These are phyloP conservation scores for Nyctanthes arbortristis DNA, from an alignment of 257 asterid genomes.

Conservation along the genomic window DNA sequence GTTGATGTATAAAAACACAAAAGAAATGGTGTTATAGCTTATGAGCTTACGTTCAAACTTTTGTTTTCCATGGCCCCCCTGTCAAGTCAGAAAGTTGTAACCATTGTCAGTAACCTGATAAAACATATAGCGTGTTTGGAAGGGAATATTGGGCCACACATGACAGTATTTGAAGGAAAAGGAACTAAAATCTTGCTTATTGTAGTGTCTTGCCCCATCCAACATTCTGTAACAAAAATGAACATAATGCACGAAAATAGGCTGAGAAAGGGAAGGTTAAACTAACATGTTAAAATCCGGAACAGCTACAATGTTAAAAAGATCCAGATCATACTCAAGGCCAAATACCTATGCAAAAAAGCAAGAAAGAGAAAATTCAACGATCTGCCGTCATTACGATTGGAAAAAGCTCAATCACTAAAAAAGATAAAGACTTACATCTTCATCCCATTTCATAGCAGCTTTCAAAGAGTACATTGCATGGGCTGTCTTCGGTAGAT, in stretches of 20 bases:
- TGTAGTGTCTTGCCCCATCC: neutral
- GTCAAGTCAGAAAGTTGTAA: conserved; percentile 29
- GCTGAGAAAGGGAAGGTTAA: conserved; percentile 18
- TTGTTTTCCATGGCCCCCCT: conserved; percentile 99
- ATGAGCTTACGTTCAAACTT: conserved; percentile 78
- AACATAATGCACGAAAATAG: conserved; percentile 18
- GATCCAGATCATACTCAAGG: conserved; percentile 95
- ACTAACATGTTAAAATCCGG: conserved; percentile 94
- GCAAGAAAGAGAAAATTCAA: conserved; percentile 10
- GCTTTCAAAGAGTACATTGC: conserved; percentile 98
- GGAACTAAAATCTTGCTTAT: neutral
- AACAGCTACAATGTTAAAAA: conserved; percentile 91
- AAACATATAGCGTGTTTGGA: neutral
- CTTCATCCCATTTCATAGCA: conserved; percentile 99
- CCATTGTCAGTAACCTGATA: conserved; percentile 20
- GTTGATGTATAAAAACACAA: neutral
- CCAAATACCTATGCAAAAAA: conserved; percentile 71
- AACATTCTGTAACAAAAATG: neutral
- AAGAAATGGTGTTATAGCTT: neutral
- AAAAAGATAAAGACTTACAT: conserved; percentile 46
- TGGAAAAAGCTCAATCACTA: conserved; percentile 13
- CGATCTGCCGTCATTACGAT: conserved; percentile 6
- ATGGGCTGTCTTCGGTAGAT: conserved; percentile 87
- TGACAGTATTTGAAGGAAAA: neutral
- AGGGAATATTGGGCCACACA: neutral